Base-by-base conservation (phyloP, 352 stramenopile genomes). In the Phytophthora sp. region DNA sequence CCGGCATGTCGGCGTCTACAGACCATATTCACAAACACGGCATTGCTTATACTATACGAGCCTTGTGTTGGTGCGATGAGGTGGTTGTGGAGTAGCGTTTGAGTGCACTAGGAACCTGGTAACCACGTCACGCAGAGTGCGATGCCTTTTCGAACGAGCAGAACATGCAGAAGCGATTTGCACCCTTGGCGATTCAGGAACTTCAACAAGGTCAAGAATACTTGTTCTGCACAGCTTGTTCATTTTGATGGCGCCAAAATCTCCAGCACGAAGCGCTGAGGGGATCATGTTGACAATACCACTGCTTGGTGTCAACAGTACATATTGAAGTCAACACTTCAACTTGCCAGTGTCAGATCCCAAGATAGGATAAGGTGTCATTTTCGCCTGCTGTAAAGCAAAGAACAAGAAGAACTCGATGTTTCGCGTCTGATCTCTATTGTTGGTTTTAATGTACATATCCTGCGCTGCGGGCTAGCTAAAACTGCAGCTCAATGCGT, bases 1-100 rank as follows among this genome's bases (percentile, higher is more conserved):
- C 48, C 57, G 32, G 18, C 38, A 42, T 59, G 56, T 55, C 32
- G 53, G 46, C 37, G 20, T 59, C 27, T 56, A 52, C 41, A 64
- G 39, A 71, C 24, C 42, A 63, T 72, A 63, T 67, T 67, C 43
- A 66, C 62, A 59, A 71, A 67, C 43, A 65, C 41, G 46, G 41
- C 46, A 65, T 70, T 70, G 54, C 46, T 70, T 70, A 65, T 56
- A 65, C 31, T 49, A 32, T 31, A 41, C 18, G 45, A 20, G 30
- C 42, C 24, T 58, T 15, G 20, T 3, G 5, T 48, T 32, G 26
- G 10, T 30, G n/a, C 18, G 6, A 15, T 37, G 27, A 23, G 18
- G 24, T 54, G 41, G 27, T 23, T 62, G 21, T 57, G 15, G 20
- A 15, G 15, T 24, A 27, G 42, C 24, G 0, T 35, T 4, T n/a